phyloP scores from a whole-genome alignment of 2,329 filamentous ascomycete genomes.

The Aspergillus sp. region DNA sequence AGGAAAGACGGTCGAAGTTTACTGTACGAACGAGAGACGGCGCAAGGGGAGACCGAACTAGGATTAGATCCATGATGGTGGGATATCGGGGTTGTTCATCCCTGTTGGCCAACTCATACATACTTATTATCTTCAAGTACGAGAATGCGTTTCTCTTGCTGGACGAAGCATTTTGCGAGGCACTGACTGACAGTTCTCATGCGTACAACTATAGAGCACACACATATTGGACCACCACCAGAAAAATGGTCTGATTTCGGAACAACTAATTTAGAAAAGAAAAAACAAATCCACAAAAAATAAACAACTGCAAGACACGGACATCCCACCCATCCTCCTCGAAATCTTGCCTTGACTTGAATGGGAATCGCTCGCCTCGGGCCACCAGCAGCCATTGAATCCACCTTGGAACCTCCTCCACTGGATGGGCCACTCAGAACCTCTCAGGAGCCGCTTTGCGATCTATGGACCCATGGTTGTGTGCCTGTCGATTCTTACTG shows the following conservation, averaged over 20 bases:
- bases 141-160: neutral
- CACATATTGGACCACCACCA: neutral
- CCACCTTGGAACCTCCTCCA: constrained; percentile 2
- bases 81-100: neutral
- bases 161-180: neutral
- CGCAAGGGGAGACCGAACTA: neutral
- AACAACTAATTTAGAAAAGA: neutral
- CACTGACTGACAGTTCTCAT: neutral
- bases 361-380: constrained; percentile 4
- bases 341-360: constrained; percentile 2
- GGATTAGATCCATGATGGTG: neutral
- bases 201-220: too few relatives aligned
- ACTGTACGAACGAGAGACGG: neutral
- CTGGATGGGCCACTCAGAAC: constrained; percentile 1
- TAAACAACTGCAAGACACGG: neutral
- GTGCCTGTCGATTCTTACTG: constrained; percentile 22
- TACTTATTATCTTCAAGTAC: neutral
- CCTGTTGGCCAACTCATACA: neutral
- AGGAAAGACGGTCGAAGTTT: neutral
- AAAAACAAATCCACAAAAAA: neutral
- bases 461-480: constrained; percentile 18
- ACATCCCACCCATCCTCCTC: neutral
- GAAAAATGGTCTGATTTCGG: neutral
- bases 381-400: neutral
- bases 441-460: constrained; percentile 5